Conservation (phyloP, 768 basidiomycete genomes). For the Lactifluus piperatus region DNA sequence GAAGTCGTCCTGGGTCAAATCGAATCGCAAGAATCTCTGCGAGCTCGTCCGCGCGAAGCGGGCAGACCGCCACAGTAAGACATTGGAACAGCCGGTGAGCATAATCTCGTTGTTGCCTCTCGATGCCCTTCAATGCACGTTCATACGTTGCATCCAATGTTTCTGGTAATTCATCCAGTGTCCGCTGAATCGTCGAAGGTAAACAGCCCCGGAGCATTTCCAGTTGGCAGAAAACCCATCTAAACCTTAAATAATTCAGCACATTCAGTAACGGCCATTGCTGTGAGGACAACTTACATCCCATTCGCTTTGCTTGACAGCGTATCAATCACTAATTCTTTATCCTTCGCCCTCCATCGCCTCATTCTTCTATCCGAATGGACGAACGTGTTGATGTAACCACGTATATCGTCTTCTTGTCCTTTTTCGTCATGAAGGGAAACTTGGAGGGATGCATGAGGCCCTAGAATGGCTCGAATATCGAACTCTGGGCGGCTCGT, state of each 20-base stretch:
- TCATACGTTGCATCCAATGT: conserved; percentile 3
- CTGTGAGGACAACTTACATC: not conserved
- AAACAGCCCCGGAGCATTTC: not conserved
- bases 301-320: not conserved
- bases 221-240: conserved; percentile 3
- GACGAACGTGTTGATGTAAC: not conserved
- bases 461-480: not conserved
- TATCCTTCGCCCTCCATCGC: not conserved
- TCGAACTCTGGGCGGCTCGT: conserved; percentile 1
- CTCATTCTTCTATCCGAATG: not conserved
- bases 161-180: not conserved
- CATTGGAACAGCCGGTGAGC: conserved; percentile 5
- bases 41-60: conserved; percentile 7
- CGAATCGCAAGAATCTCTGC: not conserved
- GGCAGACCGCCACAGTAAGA: not conserved
- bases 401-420: not conserved
- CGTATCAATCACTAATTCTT: not conserved
- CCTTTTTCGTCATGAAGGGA: not conserved
- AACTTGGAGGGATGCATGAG: not conserved
- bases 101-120: not conserved
- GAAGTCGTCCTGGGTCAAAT: not conserved
- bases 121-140: not conserved
- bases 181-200: not conserved
- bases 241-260: not conserved
- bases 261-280: accelerated